Base-by-base conservation (phyloP, 306 rosid species). In the Spatholobus suberectus region DNA sequence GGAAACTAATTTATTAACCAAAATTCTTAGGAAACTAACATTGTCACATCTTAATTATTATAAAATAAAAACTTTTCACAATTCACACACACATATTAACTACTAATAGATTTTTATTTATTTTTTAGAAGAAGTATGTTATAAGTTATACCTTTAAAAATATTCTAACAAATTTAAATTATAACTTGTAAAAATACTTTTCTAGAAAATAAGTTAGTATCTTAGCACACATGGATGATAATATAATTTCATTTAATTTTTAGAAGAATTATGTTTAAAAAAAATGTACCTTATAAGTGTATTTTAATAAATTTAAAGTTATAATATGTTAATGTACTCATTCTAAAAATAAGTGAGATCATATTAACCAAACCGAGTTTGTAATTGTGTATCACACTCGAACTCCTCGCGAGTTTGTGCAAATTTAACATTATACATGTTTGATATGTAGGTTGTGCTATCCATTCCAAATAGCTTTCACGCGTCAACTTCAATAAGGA, bases 381-480 rank as follows among this genome's bases (percentile, higher is more conserved):
- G 2, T 52, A 12, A n/a, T n/a, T 54, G 27, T 59, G 37, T 27
- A 27, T 61, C 70, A 32, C 13, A 17, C 23, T 4, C 37, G 18
- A 32, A 20, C 62, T 18, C 26, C 15, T n/a, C 62, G 62, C 34
- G 3, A 62, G 34, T 62, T 44, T 61, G 70, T 43, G 12, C 32
- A 26, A 9, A 55, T 55, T n/a, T 21, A 21, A 61, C 58, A 23
- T 27, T 63, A 43, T 11, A 43, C 8, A 41, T 17, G 13, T 52
- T 35, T 34, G 43, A 76, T 85, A 58, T 83, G 86, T 78, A 78
- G 49, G 96, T 81, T 85, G 85, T 78, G 85, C 88, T 41, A 82
- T 86, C 93, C 73, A 85, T 86, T 87, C 81, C 37, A 29, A 20
- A 71, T 82, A 72, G 78, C 73, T 82, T 84, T 86, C 87, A 71